Evolutionary conservation across 192 early-diverging fungal species (phyloP), one percentile per base, ranked within the genome.

Genomic region (Gigaspora rosea): DNA sequence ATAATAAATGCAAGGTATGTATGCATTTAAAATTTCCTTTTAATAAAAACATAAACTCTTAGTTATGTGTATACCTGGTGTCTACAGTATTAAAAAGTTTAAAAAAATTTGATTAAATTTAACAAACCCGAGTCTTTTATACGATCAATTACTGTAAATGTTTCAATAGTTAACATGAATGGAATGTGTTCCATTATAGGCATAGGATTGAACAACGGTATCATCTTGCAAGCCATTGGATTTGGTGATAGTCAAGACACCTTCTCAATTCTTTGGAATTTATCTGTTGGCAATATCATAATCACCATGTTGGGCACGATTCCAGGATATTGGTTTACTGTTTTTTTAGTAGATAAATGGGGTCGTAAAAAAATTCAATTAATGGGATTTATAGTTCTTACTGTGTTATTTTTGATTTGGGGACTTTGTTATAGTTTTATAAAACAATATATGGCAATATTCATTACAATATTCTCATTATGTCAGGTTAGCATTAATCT

Each of bases 271-370:
- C 63, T 91, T 67, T 90, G 86, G 85, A 90, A 90, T 81, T 90
- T 86, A 51, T 83, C 94, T 33, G 82, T 95, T 78, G 97, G 97
- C 75, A 96, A 93, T 87, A 88, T 96, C 78, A 96, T 96, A 78
- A 91, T 99, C 82, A 93, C 94, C 52, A 72, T 94, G 16, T 85
- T 94, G 18, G 94, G 94, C 62, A 90, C 90, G 47, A 88, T 99
- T 9, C 97, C 97, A 41, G 97, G 97, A 57, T 99, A 98, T 91
- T 97, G 94, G 94, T 86, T 98, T 81, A 85, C 93, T 4, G 95
- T 99, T 77, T 92, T 93, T 70, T 84, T 91, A 32, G 93, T 99
- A 50, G 97, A 99, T 72, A 83, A 81, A 73, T 78, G 94, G 47
- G 97, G 97, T 78, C 94, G 97, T 80, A 96, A 95, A 80, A 82